Evolutionary conservation across 768 basidiomycete genomes (phyloP), one percentile per base, ranked within the genome.

Genomic region (Mycena olivaceomarginata): DNA sequence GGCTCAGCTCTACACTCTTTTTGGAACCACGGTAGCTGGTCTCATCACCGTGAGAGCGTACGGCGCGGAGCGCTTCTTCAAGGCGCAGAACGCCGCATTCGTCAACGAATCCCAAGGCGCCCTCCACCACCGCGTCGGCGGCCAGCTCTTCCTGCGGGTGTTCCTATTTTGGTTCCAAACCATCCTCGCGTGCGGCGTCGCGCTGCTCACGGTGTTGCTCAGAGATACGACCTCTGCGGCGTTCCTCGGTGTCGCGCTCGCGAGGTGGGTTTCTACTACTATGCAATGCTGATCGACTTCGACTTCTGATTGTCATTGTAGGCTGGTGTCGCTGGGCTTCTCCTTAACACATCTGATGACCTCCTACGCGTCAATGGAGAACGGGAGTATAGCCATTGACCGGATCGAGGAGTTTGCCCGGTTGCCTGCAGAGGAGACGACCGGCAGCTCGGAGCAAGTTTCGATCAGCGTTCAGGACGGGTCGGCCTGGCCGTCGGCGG

Each of bases 161-260:
- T 76, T 76, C 51, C 40, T 76, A 63, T 45, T 76, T 39, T 76
- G 75, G 70, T 76, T 76, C 57, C 75, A 76, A 37, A 56, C 75
- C 2, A 67, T 76, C 40, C 65, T 76, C 12, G 75, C 75, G 7
- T 76, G 70, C 40, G 22, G 65, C 51, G 70, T 72, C 18, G 75
- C 70, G 15, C 4, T 72, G 0, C 65, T 76, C n/a, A 76, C 75
- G 11, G 70, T 72, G 39, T 67, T 37, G 59, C 56, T 76, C 22
- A 67, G 75, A 67, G 65, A 62, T 48, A 31, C 53, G 5, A 76
- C 75, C 1, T 71, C 69, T 60, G 56, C 75, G 10, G 70, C 75
- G 41, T 67, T 76, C 31, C 53, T 76, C 45, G 75, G 75, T 53
- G 16, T 76, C 13, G 63, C 75, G 9, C 75, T 76, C 4, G 39